Percentiles rank a stretch among this genome's conserved stretches.
Conservation (phyloP, 176 grass and related monocot species). For the Lolium multiflorum region DNA sequence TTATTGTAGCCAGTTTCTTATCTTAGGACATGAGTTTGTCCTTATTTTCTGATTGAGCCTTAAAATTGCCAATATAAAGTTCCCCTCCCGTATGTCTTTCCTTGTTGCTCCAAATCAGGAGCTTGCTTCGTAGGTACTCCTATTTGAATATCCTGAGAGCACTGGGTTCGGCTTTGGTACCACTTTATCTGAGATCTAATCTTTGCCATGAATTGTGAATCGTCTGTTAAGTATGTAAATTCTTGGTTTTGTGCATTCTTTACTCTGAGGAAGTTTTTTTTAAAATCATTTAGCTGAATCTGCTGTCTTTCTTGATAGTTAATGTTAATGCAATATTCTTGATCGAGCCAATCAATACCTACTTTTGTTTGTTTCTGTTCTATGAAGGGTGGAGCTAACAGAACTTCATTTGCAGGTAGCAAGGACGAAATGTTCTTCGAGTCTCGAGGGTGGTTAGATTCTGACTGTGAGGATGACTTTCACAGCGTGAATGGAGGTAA, state of each 20-base stretch:
- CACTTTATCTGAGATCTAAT: conserved; percentile 23
- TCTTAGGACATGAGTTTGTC: not conserved
- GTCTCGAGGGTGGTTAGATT: conserved; percentile 78
- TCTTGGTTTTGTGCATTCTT: not conserved
- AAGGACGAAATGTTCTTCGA: conserved; percentile 93
- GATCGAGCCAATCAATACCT: not conserved
- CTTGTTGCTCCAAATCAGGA: conserved; percentile 12
- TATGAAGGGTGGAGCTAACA: conserved; percentile 26
- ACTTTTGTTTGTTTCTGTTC: not conserved
- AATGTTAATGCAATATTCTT: not conserved
- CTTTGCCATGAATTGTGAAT: not conserved
- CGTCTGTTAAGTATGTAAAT: not conserved
- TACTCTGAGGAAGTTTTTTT: not conserved
- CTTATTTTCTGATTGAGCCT: not conserved
- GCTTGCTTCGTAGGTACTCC: not conserved
- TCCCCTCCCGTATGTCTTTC: not conserved
- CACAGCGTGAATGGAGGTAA: conserved; percentile 97
- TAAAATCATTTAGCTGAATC: not conserved
- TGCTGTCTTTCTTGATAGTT: not conserved
- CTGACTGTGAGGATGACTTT: conserved; percentile 96
- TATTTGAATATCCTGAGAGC: conserved; percentile 12
- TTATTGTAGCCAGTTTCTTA: conserved; percentile 16
- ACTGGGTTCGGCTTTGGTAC: conserved; percentile 9
- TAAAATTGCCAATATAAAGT: conserved; percentile 15
- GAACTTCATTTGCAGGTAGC: conserved; percentile 58